phyloP scores from a whole-genome alignment of 2,329 filamentous ascomycete species.

The Xylaria sp. region DNA sequence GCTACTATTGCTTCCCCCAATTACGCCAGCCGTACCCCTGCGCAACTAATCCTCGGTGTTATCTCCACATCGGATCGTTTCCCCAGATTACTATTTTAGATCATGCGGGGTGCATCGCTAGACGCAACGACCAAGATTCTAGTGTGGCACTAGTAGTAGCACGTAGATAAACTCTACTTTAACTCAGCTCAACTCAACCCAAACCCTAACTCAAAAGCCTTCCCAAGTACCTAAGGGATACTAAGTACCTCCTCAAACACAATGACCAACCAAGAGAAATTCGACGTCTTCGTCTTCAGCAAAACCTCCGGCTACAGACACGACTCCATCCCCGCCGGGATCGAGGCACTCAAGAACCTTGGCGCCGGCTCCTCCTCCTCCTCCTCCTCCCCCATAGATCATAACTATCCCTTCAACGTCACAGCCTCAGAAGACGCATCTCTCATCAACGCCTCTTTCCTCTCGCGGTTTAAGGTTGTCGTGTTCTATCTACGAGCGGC shows the following conservation, averaged over 20 bases:
- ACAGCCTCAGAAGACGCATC: slow-evolving; percentile 46
- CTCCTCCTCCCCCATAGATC: too few relatives aligned
- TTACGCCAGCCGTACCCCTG: too few relatives aligned
- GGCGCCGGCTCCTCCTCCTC: too few relatives aligned
- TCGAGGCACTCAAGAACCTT: slow-evolving; percentile 42
- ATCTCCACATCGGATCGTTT: too few relatives aligned
- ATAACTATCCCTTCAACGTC: slow-evolving; percentile 39
- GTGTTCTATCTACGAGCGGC: slow-evolving; percentile 49
- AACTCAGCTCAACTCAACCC: too few relatives aligned
- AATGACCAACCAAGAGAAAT: slow-evolving; percentile 15
- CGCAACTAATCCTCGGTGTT: too few relatives aligned
- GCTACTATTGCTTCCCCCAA: too few relatives aligned
- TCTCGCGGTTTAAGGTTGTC: slow-evolving; percentile 44
- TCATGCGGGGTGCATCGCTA: background rate
- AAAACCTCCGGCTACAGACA: slow-evolving; percentile 48
- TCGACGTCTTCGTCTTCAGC: slow-evolving; percentile 47
- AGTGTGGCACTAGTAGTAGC: background rate
- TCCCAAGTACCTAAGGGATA: too few relatives aligned
- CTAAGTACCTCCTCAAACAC: too few relatives aligned
- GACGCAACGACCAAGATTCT: background rate
- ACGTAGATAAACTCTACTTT: background rate
- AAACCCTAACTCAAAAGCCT: too few relatives aligned
- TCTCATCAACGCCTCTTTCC: slow-evolving; percentile 38
- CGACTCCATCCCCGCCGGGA: slow-evolving; percentile 46
- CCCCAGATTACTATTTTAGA: background rate